A percentile compares a stretch with the other conserved stretches of the same genome.
These are phyloP conservation scores for Ophiocordyceps australis DNA, from an alignment of 2,329 filamentous ascomycete genomes.

Conservation along the genomic window DNA sequence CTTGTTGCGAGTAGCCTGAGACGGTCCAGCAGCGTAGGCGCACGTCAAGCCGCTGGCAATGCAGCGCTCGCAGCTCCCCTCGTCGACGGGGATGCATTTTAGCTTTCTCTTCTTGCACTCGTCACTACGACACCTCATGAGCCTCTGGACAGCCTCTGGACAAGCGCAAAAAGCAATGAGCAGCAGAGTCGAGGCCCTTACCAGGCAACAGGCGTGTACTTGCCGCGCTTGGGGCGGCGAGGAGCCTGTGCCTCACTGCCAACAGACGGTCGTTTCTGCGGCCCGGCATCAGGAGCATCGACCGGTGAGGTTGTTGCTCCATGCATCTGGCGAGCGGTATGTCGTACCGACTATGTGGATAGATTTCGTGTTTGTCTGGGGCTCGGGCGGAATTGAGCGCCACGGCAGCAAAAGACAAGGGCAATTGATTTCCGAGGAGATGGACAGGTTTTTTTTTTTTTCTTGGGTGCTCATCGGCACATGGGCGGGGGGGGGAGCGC, in stretches of 20 bases:
- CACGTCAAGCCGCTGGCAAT: conserved; percentile 9
- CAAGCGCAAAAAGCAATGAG: conserved; percentile 3
- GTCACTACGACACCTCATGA: conserved; percentile 7
- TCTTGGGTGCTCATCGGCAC: no score
- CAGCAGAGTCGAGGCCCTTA: conserved; percentile 6
- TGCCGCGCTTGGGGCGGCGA: conserved; percentile 12
- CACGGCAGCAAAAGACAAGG: no score
- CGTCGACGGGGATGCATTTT: conserved; percentile 14
- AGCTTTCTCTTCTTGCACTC: conserved; percentile 22
- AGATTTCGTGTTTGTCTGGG: no score
- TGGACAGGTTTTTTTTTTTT: no score
- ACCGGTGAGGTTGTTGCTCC: conserved; percentile 1
- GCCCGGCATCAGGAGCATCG: conserved; percentile 1
- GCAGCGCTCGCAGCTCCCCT: conserved; percentile 13
- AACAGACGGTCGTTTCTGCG: conserved; percentile 4
- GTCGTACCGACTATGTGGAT: no score
- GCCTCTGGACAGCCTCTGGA: no score
- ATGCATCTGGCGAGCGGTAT: no score
- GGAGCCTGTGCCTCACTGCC: neutral
- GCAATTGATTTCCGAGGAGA: no score
- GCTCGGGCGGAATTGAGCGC: no score
- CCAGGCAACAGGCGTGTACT: conserved; percentile 19
- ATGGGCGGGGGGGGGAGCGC: no score
- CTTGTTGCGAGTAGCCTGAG: conserved; percentile 6
- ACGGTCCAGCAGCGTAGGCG: conserved; percentile 7